phyloP scores from a whole-genome alignment of 257 asterid species.

The Scutellaria barbata region DNA sequence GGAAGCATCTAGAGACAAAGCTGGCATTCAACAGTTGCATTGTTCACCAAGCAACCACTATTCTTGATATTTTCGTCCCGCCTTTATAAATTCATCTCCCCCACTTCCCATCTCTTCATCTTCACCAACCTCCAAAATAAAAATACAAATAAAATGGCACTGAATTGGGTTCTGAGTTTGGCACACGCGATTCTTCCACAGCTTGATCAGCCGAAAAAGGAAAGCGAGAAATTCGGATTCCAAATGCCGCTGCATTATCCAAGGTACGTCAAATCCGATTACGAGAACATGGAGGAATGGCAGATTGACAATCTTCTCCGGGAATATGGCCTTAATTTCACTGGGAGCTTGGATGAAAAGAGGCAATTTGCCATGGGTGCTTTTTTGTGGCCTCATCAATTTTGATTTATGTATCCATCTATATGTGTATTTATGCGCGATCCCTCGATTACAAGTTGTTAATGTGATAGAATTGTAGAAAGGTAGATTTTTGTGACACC shows the following conservation, averaged over 20 bases:
- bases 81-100: too few species aligned
- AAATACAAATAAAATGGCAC: background rate
- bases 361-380: conserved; percentile 61
- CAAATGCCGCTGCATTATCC: conserved; percentile 54
- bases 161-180: conserved; percentile 12
- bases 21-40: too few species aligned
- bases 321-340: conserved; percentile 45
- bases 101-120: too few species aligned
- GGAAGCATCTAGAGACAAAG: too few species aligned
- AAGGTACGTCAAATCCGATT: conserved; percentile 44
- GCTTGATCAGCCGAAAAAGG: too few species aligned
- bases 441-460: too few species aligned
- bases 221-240: conserved; percentile 25
- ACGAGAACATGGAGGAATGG: conserved; percentile 62
- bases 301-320: conserved; percentile 43
- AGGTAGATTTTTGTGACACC: too few species aligned
- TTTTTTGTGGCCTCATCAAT: conserved; percentile 61
- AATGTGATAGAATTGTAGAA: too few species aligned
- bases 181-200: conserved; percentile 5
- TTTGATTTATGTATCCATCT: background rate
- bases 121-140: too few species aligned
- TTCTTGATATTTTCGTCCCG: too few species aligned
- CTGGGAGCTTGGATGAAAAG: conserved; percentile 51
- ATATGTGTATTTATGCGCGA: too few species aligned
- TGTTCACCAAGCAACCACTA: too few species aligned